Conservation (phyloP, 345 rosid species). For the Citrus reticulata region DNA sequence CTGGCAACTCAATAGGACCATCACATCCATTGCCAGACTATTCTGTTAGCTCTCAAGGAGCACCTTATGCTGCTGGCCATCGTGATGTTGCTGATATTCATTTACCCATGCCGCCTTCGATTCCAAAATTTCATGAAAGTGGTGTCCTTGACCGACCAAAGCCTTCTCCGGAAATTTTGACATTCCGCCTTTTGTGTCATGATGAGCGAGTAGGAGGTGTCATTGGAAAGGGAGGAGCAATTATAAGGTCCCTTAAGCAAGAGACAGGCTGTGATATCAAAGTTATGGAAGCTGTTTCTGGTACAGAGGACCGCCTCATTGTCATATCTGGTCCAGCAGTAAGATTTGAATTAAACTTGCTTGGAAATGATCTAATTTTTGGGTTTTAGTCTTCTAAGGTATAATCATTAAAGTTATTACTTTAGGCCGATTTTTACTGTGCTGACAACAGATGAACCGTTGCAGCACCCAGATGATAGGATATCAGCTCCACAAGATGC, state of each 20-base stretch:
- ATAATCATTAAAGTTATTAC: slow-evolving; percentile 7
- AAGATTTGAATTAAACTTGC: slow-evolving; percentile 26
- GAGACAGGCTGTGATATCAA: slow-evolving; percentile 78
- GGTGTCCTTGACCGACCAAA: slow-evolving; percentile 38
- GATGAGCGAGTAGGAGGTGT: slow-evolving; percentile 63
- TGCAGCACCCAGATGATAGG: slow-evolving; percentile 75
- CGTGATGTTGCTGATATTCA: slow-evolving; percentile 30
- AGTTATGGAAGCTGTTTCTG: slow-evolving; percentile 53
- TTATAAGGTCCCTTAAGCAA: slow-evolving; percentile 57
- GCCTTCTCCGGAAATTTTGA: slow-evolving; percentile 40
- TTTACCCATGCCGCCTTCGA: slow-evolving; percentile 18
- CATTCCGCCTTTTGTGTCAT: slow-evolving; percentile 55
- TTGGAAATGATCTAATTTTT: background rate
- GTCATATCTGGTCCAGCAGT: slow-evolving; percentile 68
- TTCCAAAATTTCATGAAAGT: slow-evolving; percentile 34
- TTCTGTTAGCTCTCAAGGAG: slow-evolving; percentile 41
- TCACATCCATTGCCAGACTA: slow-evolving; percentile 31
- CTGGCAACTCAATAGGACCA: slow-evolving; percentile 33
- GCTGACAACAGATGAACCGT: slow-evolving; percentile 15
- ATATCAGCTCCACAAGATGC: slow-evolving; percentile 70
- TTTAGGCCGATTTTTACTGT: background rate
- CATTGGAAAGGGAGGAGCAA: slow-evolving; percentile 73
- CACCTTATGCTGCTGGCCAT: slow-evolving; percentile 32
- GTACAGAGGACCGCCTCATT: slow-evolving; percentile 57
- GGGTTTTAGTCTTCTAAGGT: slow-evolving; percentile 1